These are phyloP conservation scores for Rhizophora mangle DNA, from an alignment of 345 rosid genomes.

Conservation along the genomic window DNA sequence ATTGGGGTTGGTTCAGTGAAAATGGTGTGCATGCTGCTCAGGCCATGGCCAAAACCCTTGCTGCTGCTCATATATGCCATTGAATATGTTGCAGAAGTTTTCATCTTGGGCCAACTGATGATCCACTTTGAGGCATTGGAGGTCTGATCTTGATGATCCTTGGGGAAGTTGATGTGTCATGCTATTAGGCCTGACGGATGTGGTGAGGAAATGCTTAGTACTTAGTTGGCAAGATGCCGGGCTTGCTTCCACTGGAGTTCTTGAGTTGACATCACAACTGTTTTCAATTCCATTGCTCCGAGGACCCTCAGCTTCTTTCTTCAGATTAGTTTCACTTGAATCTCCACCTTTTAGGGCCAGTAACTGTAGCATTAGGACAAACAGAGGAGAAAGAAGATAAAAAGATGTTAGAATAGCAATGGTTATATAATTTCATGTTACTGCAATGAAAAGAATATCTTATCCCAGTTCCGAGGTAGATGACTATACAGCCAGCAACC, in stretches of 20 bases:
- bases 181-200: conserved; percentile 49
- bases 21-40: conserved; percentile 49
- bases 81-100: conserved; percentile 54
- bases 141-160: conserved; percentile 42
- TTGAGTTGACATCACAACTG: conserved; percentile 57
- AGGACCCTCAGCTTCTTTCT: conserved; percentile 59
- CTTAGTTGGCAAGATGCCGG: conserved; percentile 39
- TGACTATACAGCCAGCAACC: conserved; percentile 7
- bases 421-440: not conserved
- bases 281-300: conserved; percentile 74
- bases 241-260: conserved; percentile 40
- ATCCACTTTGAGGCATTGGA: conserved; percentile 43
- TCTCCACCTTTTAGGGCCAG: conserved; percentile 51
- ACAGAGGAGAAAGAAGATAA: not conserved
- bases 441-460: not conserved
- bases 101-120: conserved; percentile 51
- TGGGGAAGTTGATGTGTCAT: conserved; percentile 47
- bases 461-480: not conserved
- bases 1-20: conserved; percentile 37
- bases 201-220: conserved; percentile 43
- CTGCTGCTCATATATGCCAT: conserved; percentile 64
- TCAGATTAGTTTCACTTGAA: conserved; percentile 37
- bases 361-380: conserved; percentile 39
- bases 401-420: not conserved
- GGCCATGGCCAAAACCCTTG: conserved; percentile 76